phyloP scores from a whole-genome alignment of 2,329 filamentous ascomycete species.

The Arthrobotrys sphaeroides region DNA sequence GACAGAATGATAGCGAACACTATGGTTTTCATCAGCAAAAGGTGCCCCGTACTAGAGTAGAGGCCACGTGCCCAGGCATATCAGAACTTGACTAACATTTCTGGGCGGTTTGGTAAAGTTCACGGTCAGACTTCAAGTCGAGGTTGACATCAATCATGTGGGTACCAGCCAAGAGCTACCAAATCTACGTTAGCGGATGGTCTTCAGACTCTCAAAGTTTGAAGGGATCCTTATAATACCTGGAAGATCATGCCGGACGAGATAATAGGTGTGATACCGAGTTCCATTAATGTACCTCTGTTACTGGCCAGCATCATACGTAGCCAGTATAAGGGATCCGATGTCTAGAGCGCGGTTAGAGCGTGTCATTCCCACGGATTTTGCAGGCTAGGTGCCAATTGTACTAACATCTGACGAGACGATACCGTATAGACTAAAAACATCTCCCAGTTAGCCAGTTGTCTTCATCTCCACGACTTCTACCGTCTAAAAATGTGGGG shows the following conservation, averaged over 20 bases:
- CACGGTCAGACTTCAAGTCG: constrained; percentile 98
- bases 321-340: constrained; percentile 98
- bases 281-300: constrained; percentile 91
- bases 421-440: constrained; percentile 80
- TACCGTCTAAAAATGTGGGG: neutral
- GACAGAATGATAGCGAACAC: constrained; percentile 95
- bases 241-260: constrained; percentile 99
- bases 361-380: constrained; percentile 23
- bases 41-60: neutral
- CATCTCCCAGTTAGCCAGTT: constrained; percentile 24
- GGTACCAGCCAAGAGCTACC: constrained; percentile 89
- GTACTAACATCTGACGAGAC: constrained; percentile 80
- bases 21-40: constrained; percentile 46
- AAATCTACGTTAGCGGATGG: constrained; percentile 7
- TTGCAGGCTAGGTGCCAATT: neutral
- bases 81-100: constrained; percentile 68
- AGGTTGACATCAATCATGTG: constrained; percentile 99
- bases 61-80: neutral
- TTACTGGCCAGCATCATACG: constrained; percentile 99
- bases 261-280: constrained; percentile 98
- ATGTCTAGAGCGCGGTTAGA: constrained; percentile 69
- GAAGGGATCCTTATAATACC: constrained; percentile 60
- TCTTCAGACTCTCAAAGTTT: neutral
- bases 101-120: constrained; percentile 99
- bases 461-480: neutral